These are phyloP conservation scores for Aspergillus bridgeri DNA, from an alignment of 495 filamentous ascomycete species.

Conservation along the genomic window DNA sequence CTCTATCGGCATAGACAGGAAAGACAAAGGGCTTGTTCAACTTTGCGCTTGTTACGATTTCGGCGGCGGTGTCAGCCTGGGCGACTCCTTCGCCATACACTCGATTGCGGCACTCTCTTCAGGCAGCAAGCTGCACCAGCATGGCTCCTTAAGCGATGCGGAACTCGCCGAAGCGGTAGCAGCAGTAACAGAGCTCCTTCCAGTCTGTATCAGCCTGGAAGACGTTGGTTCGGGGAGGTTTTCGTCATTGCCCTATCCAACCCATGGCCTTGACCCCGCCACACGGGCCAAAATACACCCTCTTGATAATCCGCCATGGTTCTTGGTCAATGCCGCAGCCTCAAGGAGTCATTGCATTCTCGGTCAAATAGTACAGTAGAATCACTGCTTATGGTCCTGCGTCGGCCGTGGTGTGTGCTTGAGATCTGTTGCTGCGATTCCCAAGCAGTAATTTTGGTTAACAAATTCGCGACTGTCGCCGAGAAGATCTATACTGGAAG, in stretches of 20 bases:
- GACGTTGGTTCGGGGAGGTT: neutral
- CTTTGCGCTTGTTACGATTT: neutral
- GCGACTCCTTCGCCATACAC: neutral
- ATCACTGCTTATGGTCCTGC: slow-evolving; percentile 17
- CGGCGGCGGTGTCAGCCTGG: neutral
- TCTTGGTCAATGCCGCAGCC: slow-evolving; percentile 16
- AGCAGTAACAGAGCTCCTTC: neutral
- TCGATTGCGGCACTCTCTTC: neutral
- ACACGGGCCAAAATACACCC: neutral
- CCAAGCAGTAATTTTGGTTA: neutral
- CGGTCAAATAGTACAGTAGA: slow-evolving; percentile 8
- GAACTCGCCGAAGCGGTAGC: neutral
- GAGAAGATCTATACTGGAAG: neutral
- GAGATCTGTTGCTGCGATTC: slow-evolving; percentile 21
- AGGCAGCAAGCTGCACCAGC: neutral
- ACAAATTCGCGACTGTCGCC: neutral
- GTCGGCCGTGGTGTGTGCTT: slow-evolving; percentile 24
- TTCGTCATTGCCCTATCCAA: neutral
- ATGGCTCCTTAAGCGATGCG: neutral
- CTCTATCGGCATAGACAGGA: neutral
- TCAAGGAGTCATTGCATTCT: slow-evolving; percentile 19
- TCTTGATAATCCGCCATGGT: slow-evolving; percentile 15
- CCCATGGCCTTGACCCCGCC: neutral
- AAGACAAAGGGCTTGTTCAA: neutral
- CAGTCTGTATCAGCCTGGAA: neutral